These are phyloP conservation scores for Tricholoma matsutake DNA, from an alignment of 768 basidiomycete genomes.

Conservation along the genomic window DNA sequence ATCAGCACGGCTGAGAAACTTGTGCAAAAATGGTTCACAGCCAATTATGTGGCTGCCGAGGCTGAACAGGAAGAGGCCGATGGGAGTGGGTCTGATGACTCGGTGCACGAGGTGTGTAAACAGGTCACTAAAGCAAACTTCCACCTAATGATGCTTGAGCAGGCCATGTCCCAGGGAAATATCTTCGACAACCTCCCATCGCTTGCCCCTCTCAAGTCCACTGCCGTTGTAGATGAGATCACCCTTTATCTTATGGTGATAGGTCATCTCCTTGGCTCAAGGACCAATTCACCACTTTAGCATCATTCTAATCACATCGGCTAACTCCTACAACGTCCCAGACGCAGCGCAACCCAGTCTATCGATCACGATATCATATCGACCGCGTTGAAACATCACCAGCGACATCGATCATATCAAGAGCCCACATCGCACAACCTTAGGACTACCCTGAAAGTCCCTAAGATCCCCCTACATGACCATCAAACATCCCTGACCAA, in stretches of 20 bases:
- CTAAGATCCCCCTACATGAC: no score
- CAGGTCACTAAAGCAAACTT: background rate
- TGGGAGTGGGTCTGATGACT: background rate
- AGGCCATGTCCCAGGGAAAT: background rate
- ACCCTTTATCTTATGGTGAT: conserved; percentile 23
- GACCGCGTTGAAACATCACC: no score
- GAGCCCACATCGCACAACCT: no score
- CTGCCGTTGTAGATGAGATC: conserved; percentile 13
- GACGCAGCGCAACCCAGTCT: no score
- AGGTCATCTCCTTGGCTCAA: no score
- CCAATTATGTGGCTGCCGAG: background rate
- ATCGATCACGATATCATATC: no score
- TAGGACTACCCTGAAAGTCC: no score
- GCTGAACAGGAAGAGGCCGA: background rate
- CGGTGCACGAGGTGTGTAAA: background rate
- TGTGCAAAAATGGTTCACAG: conserved; percentile 16
- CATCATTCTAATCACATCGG: no score
- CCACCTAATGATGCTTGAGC: background rate
- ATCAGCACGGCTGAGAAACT: background rate
- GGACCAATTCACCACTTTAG: no score
- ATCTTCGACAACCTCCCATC: conserved; percentile 19
- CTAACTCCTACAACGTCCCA: no score
- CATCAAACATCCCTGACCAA: no score
- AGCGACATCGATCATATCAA: no score
- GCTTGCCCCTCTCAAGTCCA: background rate